A percentile compares a stretch with the other conserved stretches of the same genome.
These are phyloP conservation scores for Terana coerulea DNA, from an alignment of 768 basidiomycete species.

Conservation along the genomic window DNA sequence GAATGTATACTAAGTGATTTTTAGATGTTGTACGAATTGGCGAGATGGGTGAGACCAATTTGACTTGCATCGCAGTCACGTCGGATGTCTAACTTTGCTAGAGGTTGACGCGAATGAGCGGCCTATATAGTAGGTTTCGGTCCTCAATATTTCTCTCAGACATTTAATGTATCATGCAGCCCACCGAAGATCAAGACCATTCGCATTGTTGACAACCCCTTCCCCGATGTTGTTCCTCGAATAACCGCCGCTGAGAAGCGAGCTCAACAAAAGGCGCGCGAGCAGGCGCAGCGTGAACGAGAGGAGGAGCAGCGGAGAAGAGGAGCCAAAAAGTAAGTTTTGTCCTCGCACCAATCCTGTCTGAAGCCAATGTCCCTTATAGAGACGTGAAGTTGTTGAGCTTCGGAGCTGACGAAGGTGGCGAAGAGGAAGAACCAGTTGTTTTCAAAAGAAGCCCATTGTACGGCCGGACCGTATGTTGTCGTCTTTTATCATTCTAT, in stretches of 20 bases:
- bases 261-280: slow-evolving; percentile 76
- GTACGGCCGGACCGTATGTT: slow-evolving; percentile 78
- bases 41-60: slow-evolving; percentile 68
- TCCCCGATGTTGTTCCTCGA: slow-evolving; percentile 91
- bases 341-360: no score
- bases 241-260: slow-evolving; percentile 93
- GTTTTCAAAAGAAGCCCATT: slow-evolving; percentile 76
- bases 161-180: slow-evolving; percentile 37
- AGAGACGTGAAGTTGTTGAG: slow-evolving; percentile 90
- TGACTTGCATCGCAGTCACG: no score
- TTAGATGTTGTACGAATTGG: slow-evolving; percentile 91
- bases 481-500: no score
- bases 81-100: slow-evolving; percentile 30
- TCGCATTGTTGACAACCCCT: slow-evolving; percentile 89
- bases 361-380: not conserved
- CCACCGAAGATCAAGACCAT: slow-evolving; percentile 89
- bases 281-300: slow-evolving; percentile 71
- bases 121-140: slow-evolving; percentile 68
- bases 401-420: slow-evolving; percentile 74
- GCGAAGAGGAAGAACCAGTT: slow-evolving; percentile 49
- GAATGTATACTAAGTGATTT: no score
- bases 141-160: no score
- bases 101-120: slow-evolving; percentile 72
- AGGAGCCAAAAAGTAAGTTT: slow-evolving; percentile 82
- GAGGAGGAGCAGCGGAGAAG: slow-evolving; percentile 69